Evolutionary conservation across 352 stramenopile genomes (phyloP).

Genomic region (Phytophthora pisi): DNA sequence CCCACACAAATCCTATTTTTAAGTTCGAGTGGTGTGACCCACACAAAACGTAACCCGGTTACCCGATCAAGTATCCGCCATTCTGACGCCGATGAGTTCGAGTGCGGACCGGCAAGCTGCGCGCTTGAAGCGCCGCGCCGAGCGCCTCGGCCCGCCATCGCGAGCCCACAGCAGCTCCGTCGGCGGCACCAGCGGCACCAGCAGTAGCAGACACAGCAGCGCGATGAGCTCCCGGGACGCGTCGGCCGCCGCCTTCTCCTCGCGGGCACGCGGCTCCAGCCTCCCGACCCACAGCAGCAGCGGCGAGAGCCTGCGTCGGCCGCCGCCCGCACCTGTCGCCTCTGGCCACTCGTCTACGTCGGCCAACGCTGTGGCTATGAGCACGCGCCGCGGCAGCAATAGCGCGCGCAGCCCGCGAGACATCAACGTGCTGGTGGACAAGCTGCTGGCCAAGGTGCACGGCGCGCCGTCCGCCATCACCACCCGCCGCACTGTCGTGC

Average conservation of each 20-base stretch:
- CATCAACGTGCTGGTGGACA: conserved; percentile 61
- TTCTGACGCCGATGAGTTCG: conserved; percentile 22
- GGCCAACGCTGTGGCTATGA: conserved; percentile 35
- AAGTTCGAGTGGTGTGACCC: too few species aligned
- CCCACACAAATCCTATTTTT: too few species aligned
- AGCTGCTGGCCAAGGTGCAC: conserved; percentile 55
- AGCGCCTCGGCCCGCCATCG: conserved; percentile 26
- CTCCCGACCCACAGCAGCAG: conserved; percentile 3
- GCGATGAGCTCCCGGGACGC: conserved; percentile 3
- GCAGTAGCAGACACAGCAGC: conserved; percentile 4
- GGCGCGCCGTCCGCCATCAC: conserved; percentile 62
- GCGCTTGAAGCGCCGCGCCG: conserved; percentile 52
- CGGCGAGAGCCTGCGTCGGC: conserved; percentile 12
- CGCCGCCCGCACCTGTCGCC: neutral
- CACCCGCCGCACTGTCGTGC: conserved; percentile 58
- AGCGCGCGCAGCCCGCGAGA: conserved; percentile 43
- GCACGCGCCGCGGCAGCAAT: conserved; percentile 29
- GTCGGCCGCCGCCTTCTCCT: conserved; percentile 6
- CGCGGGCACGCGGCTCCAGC: conserved; percentile 15
- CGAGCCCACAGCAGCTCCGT: conserved; percentile 25
- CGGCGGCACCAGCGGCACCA: conserved; percentile 10
- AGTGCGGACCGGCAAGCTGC: conserved; percentile 36
- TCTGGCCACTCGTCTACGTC: conserved; percentile 28
- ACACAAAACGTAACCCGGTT: too few species aligned
- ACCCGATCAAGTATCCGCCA: too few species aligned